phyloP scores from a whole-genome alignment of 306 rosid genomes.

The Inga laurina region DNA sequence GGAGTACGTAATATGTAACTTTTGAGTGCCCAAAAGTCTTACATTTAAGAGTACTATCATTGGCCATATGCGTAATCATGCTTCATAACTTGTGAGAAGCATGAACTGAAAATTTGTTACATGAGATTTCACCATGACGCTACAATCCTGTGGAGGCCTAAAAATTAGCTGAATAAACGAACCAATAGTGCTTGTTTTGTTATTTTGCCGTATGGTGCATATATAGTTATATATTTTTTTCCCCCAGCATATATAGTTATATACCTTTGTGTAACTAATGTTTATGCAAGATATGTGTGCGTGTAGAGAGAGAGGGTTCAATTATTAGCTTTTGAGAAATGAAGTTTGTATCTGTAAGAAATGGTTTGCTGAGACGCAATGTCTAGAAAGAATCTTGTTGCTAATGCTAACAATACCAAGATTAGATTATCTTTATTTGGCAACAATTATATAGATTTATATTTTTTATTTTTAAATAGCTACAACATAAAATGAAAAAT shows the following conservation, averaged over 20 bases:
- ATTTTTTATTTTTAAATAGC: neutral
- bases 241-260: neutral
- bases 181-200: neutral
- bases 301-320: too few relatives aligned
- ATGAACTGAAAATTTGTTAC: neutral
- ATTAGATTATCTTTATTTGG: neutral
- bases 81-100: neutral
- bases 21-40: neutral
- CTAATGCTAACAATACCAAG: neutral
- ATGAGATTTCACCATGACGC: neutral
- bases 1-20: neutral
- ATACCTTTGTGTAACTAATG: neutral
- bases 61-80: neutral
- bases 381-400: neutral
- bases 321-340: neutral
- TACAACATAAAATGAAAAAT: neutral
- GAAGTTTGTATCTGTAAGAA: neutral
- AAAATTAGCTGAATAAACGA: neutral
- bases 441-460: neutral
- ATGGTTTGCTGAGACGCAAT: slow-evolving; percentile 2
- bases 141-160: neutral
- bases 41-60: neutral
- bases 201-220: neutral
- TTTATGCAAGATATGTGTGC: neutral
- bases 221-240: too few relatives aligned